Evolutionary conservation across 73 alveolate species (phyloP).

Genomic region (Symbiodinium natans): DNA sequence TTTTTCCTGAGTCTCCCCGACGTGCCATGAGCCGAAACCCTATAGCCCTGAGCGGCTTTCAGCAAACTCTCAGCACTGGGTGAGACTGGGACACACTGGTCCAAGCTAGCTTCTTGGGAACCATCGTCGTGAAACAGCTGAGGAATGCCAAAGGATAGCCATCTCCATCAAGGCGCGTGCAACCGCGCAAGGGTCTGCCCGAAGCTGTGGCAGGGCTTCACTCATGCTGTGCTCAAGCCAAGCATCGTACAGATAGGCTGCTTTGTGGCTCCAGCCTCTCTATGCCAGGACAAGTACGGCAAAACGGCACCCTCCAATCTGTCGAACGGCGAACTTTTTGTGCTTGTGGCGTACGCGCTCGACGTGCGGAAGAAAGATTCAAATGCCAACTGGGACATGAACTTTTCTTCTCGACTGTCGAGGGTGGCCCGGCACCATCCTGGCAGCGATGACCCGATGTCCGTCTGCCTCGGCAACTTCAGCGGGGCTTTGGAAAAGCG

Average conservation of each 20-base stretch:
- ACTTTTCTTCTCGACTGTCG: background rate
- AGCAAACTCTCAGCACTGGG: too few relatives aligned
- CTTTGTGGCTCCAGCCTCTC: too few relatives aligned
- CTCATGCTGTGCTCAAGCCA: too few relatives aligned
- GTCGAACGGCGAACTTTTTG: background rate
- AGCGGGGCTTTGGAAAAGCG: background rate
- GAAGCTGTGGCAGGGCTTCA: too few relatives aligned
- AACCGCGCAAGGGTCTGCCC: too few relatives aligned
- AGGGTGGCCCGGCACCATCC: background rate
- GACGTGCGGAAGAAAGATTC: slow-evolving; percentile 5
- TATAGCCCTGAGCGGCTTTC: too few relatives aligned
- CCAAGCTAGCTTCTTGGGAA: too few relatives aligned
- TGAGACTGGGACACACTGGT: too few relatives aligned
- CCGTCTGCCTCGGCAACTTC: background rate
- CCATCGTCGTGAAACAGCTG: too few relatives aligned
- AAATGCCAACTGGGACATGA: background rate
- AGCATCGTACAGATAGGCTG: too few relatives aligned
- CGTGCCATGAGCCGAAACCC: too few relatives aligned
- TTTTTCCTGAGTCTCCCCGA: too few relatives aligned
- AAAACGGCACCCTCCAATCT: background rate
- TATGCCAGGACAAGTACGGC: background rate
- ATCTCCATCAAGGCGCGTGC: background rate
- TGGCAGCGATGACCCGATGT: background rate
- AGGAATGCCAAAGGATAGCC: background rate
- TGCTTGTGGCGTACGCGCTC: background rate